phyloP scores from a whole-genome alignment of 306 rosid genomes.

The Cyamopsis tetragonoloba region DNA sequence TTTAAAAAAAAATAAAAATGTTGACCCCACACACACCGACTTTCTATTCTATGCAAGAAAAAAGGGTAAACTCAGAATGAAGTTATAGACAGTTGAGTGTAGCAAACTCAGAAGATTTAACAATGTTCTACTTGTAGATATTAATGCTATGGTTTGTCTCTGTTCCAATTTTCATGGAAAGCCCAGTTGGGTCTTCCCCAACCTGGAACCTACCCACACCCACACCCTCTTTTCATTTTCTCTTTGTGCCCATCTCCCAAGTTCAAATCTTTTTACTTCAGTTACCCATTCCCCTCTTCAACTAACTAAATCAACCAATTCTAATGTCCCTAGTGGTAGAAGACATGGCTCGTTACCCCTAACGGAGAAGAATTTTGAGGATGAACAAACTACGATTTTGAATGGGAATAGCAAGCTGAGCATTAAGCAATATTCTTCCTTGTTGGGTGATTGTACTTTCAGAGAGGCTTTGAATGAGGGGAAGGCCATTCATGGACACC shows the following conservation, averaged over 20 bases:
- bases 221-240: neutral
- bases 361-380: neutral
- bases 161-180: slow-evolving; percentile 20
- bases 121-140: too few species aligned
- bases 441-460: slow-evolving; percentile 34
- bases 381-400: neutral
- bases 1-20: too few species aligned
- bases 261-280: slow-evolving; percentile 5
- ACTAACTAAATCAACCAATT: too few species aligned
- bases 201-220: neutral
- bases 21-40: too few species aligned
- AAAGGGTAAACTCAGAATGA: too few species aligned
- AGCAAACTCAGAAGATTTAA: too few species aligned
- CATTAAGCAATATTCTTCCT: slow-evolving; percentile 24
- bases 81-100: too few species aligned
- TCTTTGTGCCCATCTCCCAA: neutral
- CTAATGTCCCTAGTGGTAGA: neutral
- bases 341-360: neutral
- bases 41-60: too few species aligned
- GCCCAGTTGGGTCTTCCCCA: slow-evolving; percentile 1
- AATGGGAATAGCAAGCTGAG: slow-evolving; percentile 18
- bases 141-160: neutral
- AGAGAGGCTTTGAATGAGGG: slow-evolving; percentile 35
- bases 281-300: too few species aligned
- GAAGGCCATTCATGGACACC: slow-evolving; percentile 31